Percentiles rank a stretch among this genome's conserved stretches.
These are phyloP conservation scores for Globisporangium paroecandrum DNA, from an alignment of 352 stramenopile species.

Conservation along the genomic window DNA sequence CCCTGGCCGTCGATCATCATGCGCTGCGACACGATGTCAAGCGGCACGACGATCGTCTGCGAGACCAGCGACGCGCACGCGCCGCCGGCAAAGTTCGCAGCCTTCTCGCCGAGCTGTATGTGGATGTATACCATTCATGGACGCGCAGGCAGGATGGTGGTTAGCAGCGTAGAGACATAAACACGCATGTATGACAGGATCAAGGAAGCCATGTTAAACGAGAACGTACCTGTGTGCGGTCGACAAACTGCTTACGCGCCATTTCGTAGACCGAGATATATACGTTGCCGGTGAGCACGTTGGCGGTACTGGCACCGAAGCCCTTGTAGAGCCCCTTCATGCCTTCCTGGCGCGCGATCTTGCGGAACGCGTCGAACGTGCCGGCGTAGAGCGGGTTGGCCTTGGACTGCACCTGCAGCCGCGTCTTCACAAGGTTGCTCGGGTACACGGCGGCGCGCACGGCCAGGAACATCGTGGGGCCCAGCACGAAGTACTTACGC, in stretches of 20 bases:
- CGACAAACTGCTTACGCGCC: conserved; percentile 63
- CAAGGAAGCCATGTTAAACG: conserved; percentile 1
- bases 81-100: conserved; percentile 74
- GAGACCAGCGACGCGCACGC: conserved; percentile 76
- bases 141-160: neutral
- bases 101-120: conserved; percentile 47
- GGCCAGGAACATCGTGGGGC: conserved; percentile 75
- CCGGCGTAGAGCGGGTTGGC: conserved; percentile 67
- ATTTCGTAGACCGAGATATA: conserved; percentile 90
- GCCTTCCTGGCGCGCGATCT: conserved; percentile 78
- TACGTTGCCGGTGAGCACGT: conserved; percentile 84
- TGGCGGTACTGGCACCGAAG: conserved; percentile 83
- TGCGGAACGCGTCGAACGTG: conserved; percentile 81
- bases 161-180: neutral
- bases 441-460: conserved; percentile 85
- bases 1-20: conserved; percentile 88
- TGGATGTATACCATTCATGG: neutral
- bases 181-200: neutral
- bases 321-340: conserved; percentile 82
- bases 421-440: conserved; percentile 87
- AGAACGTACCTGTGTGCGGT: conserved; percentile 43
- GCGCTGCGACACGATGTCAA: conserved; percentile 87
- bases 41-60: conserved; percentile 82
- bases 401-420: conserved; percentile 81
- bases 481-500: conserved; percentile 81